A percentile compares a stretch with the other conserved stretches of the same genome.
phyloP scores from a whole-genome alignment of 768 basidiomycete species.

The Leccinum sublutescens region DNA sequence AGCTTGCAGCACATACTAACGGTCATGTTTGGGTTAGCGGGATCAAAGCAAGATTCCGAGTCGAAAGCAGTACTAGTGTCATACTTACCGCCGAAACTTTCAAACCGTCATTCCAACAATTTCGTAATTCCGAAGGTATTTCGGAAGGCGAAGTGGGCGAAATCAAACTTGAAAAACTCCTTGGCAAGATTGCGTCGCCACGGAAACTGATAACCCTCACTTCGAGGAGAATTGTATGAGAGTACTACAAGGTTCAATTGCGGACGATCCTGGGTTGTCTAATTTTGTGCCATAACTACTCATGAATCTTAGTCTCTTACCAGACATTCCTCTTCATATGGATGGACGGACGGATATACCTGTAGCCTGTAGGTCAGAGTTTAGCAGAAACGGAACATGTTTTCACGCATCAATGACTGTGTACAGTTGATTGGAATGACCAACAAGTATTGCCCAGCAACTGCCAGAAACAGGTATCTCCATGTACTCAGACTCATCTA shows the following conservation, averaged over 20 bases:
- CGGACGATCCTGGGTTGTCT: too few relatives aligned
- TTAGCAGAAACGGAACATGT: not conserved
- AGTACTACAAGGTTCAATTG: too few relatives aligned
- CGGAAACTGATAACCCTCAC: not conserved
- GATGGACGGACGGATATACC: not conserved
- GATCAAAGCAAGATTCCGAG: too few relatives aligned
- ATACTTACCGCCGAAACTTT: not conserved
- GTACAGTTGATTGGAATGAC: not conserved
- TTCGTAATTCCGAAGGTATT: too few relatives aligned
- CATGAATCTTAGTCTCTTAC: too few relatives aligned
- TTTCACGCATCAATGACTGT: not conserved
- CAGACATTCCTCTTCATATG: not conserved
- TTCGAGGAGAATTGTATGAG: too few relatives aligned
- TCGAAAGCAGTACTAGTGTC: not conserved
- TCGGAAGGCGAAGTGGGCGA: too few relatives aligned
- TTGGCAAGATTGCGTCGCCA: not conserved
- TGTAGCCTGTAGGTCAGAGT: not conserved
- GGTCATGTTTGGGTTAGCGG: not conserved
- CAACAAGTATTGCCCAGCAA: not conserved
- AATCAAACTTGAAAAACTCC: too few relatives aligned
- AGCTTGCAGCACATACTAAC: not conserved
- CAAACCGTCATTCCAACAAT: not conserved
- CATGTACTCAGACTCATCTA: not conserved
- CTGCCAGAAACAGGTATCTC: not conserved
- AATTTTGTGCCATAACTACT: too few relatives aligned